Evolutionary conservation across 2,329 filamentous ascomycete species (phyloP), one percentile per base, ranked within the genome.

Genomic region (Botryotinia convoluta): DNA sequence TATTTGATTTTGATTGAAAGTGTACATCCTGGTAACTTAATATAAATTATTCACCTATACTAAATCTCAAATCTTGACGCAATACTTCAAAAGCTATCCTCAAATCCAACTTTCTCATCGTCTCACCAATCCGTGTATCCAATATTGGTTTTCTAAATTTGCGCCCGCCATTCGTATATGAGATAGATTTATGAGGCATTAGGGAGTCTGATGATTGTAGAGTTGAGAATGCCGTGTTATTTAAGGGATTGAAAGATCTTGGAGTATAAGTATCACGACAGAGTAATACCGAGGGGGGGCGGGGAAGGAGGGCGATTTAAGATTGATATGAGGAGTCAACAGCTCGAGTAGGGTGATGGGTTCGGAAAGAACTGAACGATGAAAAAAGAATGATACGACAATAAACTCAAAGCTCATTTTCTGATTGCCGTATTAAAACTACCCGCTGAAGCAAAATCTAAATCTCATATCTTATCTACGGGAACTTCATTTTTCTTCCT

Each of bases 381-480:
- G n/a, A 9, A 26, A 6, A 51, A 26, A 2, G 0, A 26, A 2
- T 51, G 45, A 51, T 0, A 0, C 45, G 3, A 14, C 4, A 1
- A 26, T 1, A 16, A 54, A 54, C 12, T 29, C 26, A 54, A 29
- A 54, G 5, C 12, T 7, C 48, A 54, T 54, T n/a, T 4, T n/a
- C 12, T n/a, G 7, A 54, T 29, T 54, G 10, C 4, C 10, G 26
- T 54, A 54, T 45, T 35, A 3, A 16, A 16, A 62, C 3, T n/a
- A n/a, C 16, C 2, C n/a, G 26, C 42, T 48, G 22, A 26, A 35
- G 42, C 18, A 8, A 65, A 26, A 22, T 48, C 18, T 65, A 35
- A 12, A n/a, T 20, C 44, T 65, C 63, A 65, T 35, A 35, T 65
- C 42, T 37, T 65, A n/a, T 51, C 63, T 7, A 48, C 7, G 10